Base-by-base conservation (phyloP, 768 basidiomycete species). In the Trametopsis cervina region DNA sequence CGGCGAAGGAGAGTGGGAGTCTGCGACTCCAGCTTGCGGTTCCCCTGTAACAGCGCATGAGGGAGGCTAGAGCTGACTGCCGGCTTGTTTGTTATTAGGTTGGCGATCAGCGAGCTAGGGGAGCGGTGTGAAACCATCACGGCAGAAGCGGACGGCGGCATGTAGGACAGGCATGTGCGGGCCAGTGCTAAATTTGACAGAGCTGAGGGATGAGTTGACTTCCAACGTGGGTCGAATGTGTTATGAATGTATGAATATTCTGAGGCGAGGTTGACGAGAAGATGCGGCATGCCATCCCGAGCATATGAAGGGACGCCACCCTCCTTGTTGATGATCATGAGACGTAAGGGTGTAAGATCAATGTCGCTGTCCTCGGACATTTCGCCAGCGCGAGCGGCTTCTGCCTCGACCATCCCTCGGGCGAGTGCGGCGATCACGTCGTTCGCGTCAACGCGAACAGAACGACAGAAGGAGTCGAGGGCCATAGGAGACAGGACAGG, bases 231-330 rank as follows among this genome's bases (percentile, higher is more conserved):
- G 42, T 83, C 74, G 61, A 96, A 99, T 0, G 92, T 97, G 15
- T 86, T 74, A 11, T 80, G 76, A 57, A 99, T 97, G 67, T 87
- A 83, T 41, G 78, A 65, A 62, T 77, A 86, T 65, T 99, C 96
- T 12, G 91, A 90, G 0, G 78, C 75, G 42, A 98, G 78, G 64
- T 99, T 99, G 72, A 99, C 84, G 50, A 96, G 80, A 20, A 99
- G 82, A 69, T 99, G 96, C 17, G 96, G 96, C 54, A 89, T 80
- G 40, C 96, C 96, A 9, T 78, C 80, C 24, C 96, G 90, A 27
- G 96, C 96, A 63, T 97, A 98, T 0, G 96, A 98, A 18, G 96
- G 96, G 2, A 98, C 85, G 12, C 96, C 96, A 20, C 96, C 96
- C 66, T 95, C 90, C 17, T 86, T 79, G 64, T 93, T 95, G 66